Evolutionary conservation across 2,329 filamentous ascomycete genomes (phyloP).

Genomic region (Clonostachys sp.): DNA sequence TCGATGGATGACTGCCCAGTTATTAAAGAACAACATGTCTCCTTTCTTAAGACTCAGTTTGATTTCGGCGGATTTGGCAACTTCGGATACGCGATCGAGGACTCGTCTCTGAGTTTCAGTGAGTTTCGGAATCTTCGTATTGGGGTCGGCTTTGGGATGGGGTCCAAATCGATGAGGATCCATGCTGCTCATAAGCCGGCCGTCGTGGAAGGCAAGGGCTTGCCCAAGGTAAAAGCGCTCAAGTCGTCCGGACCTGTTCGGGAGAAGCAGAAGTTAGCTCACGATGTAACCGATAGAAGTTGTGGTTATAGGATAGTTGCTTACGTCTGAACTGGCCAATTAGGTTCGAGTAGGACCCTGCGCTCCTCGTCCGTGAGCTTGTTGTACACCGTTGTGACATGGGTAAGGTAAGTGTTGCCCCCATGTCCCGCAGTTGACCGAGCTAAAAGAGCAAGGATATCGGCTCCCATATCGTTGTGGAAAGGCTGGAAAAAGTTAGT

Average conservation of each 20-base stretch:
- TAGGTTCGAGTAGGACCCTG: constrained; percentile 42
- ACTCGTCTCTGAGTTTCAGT: too few species aligned
- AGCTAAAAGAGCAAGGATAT: background rate
- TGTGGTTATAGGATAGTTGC: background rate
- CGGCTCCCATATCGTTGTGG: background rate
- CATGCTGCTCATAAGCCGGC: too few species aligned
- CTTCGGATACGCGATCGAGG: too few species aligned
- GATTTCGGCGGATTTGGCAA: too few species aligned
- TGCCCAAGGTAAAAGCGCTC: too few species aligned
- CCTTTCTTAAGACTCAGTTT: background rate
- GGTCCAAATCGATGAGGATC: too few species aligned
- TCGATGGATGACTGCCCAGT: background rate
- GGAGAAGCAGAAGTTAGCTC: too few species aligned
- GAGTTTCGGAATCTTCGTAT: too few species aligned
- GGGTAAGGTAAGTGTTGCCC: background rate
- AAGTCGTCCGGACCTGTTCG: too few species aligned
- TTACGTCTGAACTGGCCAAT: constrained; percentile 32
- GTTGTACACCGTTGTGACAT: constrained; percentile 57
- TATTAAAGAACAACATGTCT: background rate
- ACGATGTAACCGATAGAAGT: too few species aligned
- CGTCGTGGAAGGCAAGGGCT: too few species aligned
- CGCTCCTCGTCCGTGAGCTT: constrained; percentile 57
- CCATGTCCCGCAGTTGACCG: background rate
- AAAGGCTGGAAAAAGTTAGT: background rate
- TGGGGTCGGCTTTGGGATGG: too few species aligned